Base-by-base conservation (phyloP, 163 green algal species). In the Volvox carteri region DNA sequence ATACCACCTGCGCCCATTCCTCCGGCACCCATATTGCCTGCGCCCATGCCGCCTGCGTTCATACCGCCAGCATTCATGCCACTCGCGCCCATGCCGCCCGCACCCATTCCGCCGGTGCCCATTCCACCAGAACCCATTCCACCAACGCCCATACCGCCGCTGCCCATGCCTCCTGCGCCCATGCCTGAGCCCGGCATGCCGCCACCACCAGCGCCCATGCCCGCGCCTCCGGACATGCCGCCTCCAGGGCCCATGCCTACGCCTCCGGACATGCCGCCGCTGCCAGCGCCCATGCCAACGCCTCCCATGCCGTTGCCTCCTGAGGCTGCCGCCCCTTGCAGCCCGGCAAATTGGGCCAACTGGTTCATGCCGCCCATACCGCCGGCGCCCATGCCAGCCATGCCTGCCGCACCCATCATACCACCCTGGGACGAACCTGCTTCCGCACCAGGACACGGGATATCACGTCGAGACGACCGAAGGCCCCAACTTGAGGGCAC, bases 251-350 rank as follows among this genome's bases (percentile, higher is more conserved):
- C 52, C 87, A 91, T 91, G 78, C 87, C 87, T n/a, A 52, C 58
- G 56, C 67, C 72, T 41, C 62, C 50, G 41, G 46, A 76, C 78
- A 88, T 91, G 65, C 68, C 78, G 58, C 54, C 37, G 79, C 75
- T 44, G 77, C 84, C 84, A 50, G 67, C 84, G 37, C 87, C 87
- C 86, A 91, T 91, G 70, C 86, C 86, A 12, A 30, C 81, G 67
- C 81, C 81, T 67, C 87, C 87, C 86, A 91, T 91, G 70, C 86
- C 86, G 52, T 78, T 79, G 77, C 86, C 78, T 73, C 62, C 67
- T 58, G 52, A 68, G 39, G 67, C n/a, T 30, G 84, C 52, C 44
- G 54, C 72, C 19, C 72, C 72, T 42, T 89, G 84, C 18, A 84
- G 42, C 9, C 84, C 84, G 37, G 83, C 83, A 48, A 88, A 50